These are phyloP conservation scores for Aotearoamyces nothofagi DNA, from an alignment of 2,329 filamentous ascomycete species.

Conservation along the genomic window DNA sequence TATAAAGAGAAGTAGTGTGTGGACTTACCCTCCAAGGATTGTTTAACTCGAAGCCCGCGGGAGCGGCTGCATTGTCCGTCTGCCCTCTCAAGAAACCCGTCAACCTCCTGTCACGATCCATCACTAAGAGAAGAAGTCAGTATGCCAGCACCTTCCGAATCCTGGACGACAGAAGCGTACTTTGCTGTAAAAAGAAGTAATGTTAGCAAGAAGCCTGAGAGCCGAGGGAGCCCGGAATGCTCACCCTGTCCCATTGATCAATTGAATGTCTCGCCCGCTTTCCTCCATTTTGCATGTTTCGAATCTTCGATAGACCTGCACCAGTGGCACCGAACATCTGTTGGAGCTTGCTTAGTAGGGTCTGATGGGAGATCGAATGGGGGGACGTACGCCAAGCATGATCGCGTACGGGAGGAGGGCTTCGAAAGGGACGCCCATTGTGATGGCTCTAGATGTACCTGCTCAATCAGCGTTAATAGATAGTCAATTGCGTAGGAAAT, in stretches of 20 bases:
- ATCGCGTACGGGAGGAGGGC: conserved; percentile 25
- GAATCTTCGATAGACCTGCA: conserved; percentile 22
- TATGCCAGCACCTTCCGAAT: too few species aligned
- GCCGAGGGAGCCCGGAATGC: conserved; percentile 4
- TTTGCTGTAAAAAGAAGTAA: conserved; percentile 20
- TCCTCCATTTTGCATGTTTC: conserved; percentile 23
- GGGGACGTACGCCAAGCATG: conserved; percentile 21
- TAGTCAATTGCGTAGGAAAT: too few species aligned
- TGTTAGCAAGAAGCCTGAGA: conserved; percentile 10
- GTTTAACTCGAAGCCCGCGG: conserved; percentile 24
- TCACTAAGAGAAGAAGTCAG: too few species aligned
- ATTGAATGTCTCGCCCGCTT: conserved; percentile 23
- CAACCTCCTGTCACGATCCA: conserved; percentile 25
- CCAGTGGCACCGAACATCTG: conserved; percentile 26
- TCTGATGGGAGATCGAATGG: neutral
- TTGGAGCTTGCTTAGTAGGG: neutral
- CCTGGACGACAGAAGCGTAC: conserved; percentile 10
- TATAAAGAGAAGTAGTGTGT: too few species aligned
- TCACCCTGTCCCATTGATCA: conserved; percentile 25
- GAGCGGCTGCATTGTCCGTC: conserved; percentile 21
- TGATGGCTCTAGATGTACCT: too few species aligned
- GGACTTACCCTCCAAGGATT: conserved; percentile 25
- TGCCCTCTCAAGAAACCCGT: conserved; percentile 24
- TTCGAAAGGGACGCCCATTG: conserved; percentile 26
- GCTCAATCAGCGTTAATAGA: too few species aligned